A percentile compares a stretch with the other conserved stretches of the same genome.
Conservation (phyloP, 495 filamentous ascomycete species). For the Lasiosphaeris hirsuta region DNA sequence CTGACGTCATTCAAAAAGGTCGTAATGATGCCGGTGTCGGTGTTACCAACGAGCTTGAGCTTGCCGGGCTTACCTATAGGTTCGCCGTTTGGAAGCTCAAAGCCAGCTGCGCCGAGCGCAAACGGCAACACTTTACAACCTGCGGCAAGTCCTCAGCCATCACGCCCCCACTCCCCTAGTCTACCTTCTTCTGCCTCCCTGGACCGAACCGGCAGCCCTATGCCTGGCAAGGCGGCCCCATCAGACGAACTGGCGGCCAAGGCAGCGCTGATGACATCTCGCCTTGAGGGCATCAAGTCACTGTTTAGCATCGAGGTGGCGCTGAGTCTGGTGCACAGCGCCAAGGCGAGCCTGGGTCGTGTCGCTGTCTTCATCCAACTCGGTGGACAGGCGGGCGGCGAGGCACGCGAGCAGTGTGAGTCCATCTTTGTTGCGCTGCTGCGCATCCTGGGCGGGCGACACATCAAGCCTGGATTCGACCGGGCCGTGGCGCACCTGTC, state of each 20-base stretch:
- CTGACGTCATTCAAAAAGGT: slow-evolving; percentile 97
- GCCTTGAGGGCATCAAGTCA: slow-evolving; percentile 86
- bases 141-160: slow-evolving; percentile 34
- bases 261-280: slow-evolving; percentile 91
- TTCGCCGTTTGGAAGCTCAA: slow-evolving; percentile 42
- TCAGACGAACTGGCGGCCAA: slow-evolving; percentile 93
- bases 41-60: slow-evolving; percentile 55
- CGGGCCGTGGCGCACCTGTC: slow-evolving; percentile 89
- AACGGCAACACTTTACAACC: slow-evolving; percentile 24
- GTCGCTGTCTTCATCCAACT: slow-evolving; percentile 76
- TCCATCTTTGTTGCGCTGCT: slow-evolving; percentile 82
- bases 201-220: slow-evolving; percentile 41
- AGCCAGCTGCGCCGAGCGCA: slow-evolving; percentile 34
- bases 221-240: slow-evolving; percentile 59
- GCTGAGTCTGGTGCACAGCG: slow-evolving; percentile 78
- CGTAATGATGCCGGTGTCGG: slow-evolving; percentile 96
- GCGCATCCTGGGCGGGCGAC: slow-evolving; percentile 76
- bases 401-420: slow-evolving; percentile 87
- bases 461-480: slow-evolving; percentile 88
- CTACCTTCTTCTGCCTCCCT: slow-evolving; percentile 14
- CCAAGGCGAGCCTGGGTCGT: slow-evolving; percentile 87
- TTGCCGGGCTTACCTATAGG: slow-evolving; percentile 50
- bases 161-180: slow-evolving; percentile 47
- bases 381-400: slow-evolving; percentile 72
- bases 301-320: slow-evolving; percentile 97